These are phyloP conservation scores for Echinosophora koreensis DNA, from an alignment of 306 rosid genomes.

Conservation along the genomic window DNA sequence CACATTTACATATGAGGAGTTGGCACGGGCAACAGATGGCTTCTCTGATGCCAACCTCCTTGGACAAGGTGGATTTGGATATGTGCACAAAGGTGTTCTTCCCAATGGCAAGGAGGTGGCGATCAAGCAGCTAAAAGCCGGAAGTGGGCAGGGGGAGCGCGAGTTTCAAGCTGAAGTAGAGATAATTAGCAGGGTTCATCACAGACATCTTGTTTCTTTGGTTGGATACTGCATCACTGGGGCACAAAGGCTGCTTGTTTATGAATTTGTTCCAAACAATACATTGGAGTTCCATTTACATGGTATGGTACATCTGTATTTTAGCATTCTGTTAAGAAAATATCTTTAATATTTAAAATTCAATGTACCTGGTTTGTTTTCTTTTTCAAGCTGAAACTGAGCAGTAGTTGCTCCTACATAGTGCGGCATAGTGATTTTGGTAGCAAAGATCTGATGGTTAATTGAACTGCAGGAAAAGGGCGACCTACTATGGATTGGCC, in stretches of 20 bases:
- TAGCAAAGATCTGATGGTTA: conserved; percentile 44
- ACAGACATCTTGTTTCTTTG: conserved; percentile 92
- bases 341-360: conserved; percentile 14
- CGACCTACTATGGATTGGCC: conserved; percentile 94
- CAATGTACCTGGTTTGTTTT: conserved; percentile 29
- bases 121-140: conserved; percentile 90
- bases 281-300: conserved; percentile 92
- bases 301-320: conserved; percentile 59
- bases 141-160: conserved; percentile 99
- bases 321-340: conserved; percentile 15
- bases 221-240: conserved; percentile 95
- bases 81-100: conserved; percentile 88
- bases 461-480: conserved; percentile 72
- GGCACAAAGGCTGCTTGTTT: conserved; percentile 81
- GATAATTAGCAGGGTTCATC: conserved; percentile 97
- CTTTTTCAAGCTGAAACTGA: conserved; percentile 26
- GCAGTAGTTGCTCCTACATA: conserved; percentile 15
- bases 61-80: conserved; percentile 98
- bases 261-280: conserved; percentile 87
- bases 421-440: conserved; percentile 28
- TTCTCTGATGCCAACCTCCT: conserved; percentile 96
- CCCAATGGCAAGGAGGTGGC: conserved; percentile 98
- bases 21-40: conserved; percentile 95
- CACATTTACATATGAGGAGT: conserved; percentile 80
- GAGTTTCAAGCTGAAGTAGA: conserved; percentile 98